Evolutionary conservation across 768 basidiomycete species (phyloP), one percentile per base, ranked within the genome.

Genomic region (Porphyrellus cyaneotinctus): DNA sequence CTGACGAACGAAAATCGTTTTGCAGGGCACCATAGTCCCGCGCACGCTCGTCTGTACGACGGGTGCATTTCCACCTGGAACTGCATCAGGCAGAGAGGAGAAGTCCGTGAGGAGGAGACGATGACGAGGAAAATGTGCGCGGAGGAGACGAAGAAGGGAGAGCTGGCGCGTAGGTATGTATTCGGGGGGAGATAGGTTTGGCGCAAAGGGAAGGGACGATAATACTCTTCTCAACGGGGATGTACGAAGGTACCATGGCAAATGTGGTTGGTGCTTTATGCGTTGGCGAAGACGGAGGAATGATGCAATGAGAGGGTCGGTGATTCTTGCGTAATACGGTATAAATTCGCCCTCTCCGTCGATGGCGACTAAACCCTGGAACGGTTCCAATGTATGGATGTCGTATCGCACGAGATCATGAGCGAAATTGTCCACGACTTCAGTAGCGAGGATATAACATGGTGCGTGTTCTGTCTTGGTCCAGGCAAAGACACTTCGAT

Each of bases 371-470:
- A 91, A 59, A 22, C 85, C 90, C 67, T 99, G 95, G 43, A 87
- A 82, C 0, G 97, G 94, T 60, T 85, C 74, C 53, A 92, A 75
- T 2, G 88, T 90, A 24, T 77, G 73, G 41, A 88, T 72, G 64
- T 95, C 87, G 63, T 97, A 98, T 31, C 95, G 88, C 37, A 99
- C 79, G 61, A 95, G 78, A 64, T 99, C 97, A 65, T 98, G 95
- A 1, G 93, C 87, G 61, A 97, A 95, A 69, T 99, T 99, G 71
- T 98, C 95, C 88, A 97, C 80, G 31, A 99, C 97, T 74, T 99
- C 97, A 77, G 97, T 81, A 2, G 93, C 95, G 22, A 99, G 68
- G 62, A 99, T 86, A 68, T 88, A 97, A 70, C 95, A 97, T 35
- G 92, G 89, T 4, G 92, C 83, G 1, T 82, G 75, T 56, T 92